phyloP scores from a whole-genome alignment of 208 protist species.

The Dictyostelium gargantuum region DNA sequence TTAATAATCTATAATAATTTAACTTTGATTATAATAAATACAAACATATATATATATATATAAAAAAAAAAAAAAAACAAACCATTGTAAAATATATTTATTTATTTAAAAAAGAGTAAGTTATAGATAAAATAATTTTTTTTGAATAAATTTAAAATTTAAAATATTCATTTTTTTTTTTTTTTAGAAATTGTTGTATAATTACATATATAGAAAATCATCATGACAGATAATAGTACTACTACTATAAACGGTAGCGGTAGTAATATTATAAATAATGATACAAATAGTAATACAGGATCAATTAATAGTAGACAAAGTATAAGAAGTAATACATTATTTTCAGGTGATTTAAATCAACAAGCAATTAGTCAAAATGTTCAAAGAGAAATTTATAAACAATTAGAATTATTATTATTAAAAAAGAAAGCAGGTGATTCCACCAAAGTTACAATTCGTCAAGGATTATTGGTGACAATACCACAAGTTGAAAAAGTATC shows the following conservation, averaged over 20 bases:
- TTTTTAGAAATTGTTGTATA: too few relatives aligned
- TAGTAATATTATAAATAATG: too few relatives aligned
- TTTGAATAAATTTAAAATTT: too few relatives aligned
- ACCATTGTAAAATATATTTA: too few relatives aligned
- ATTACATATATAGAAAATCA: too few relatives aligned
- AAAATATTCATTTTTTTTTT: too few relatives aligned
- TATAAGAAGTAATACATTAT: constrained; percentile 18
- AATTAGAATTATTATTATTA: constrained; percentile 31
- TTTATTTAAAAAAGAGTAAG: too few relatives aligned
- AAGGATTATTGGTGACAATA: constrained; percentile 9
- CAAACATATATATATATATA: too few relatives aligned
- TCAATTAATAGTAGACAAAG: neutral
- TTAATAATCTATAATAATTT: too few relatives aligned
- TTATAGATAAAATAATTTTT: too few relatives aligned
- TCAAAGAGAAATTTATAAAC: constrained; percentile 41
- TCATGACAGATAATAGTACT: neutral
- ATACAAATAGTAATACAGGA: neutral
- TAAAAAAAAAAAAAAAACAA: too few relatives aligned
- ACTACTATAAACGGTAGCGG: neutral
- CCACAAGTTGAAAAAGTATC: constrained; percentile 35
- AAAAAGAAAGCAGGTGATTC: constrained; percentile 1
- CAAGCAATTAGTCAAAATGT: constrained; percentile 27
- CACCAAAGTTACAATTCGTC: constrained; percentile 3
- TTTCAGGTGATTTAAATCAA: constrained; percentile 32
- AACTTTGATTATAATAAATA: too few relatives aligned